A percentile compares a stretch with the other conserved stretches of the same genome.
phyloP scores from a whole-genome alignment of 2,329 filamentous ascomycete genomes.

The Elsinoe ampelina region DNA sequence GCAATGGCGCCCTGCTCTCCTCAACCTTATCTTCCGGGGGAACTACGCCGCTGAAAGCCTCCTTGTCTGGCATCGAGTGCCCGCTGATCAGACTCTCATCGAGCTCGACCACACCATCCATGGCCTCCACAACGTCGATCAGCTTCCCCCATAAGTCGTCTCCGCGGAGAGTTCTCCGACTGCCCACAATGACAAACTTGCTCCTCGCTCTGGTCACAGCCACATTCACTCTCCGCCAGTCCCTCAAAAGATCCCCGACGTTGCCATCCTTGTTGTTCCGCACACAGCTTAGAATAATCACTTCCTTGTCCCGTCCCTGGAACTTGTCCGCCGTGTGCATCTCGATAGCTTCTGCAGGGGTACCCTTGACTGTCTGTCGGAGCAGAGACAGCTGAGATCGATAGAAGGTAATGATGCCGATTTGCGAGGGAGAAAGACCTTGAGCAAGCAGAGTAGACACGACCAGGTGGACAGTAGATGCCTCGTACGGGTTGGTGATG shows the following conservation, averaged over 20 bases:
- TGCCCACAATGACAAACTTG: constrained; percentile 83
- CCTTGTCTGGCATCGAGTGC: constrained; percentile 45
- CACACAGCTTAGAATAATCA: constrained; percentile 78
- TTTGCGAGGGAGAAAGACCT: constrained; percentile 64
- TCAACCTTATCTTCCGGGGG: background rate
- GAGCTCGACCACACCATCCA: constrained; percentile 72
- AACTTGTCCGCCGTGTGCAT: constrained; percentile 97
- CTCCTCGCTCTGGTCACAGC: constrained; percentile 88
- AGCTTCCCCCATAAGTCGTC: constrained; percentile 70
- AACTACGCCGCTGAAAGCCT: background rate
- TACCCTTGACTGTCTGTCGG: constrained; percentile 52
- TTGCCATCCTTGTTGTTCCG: constrained; percentile 71
- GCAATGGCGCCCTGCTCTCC: background rate
- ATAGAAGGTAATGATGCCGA: constrained; percentile 96
- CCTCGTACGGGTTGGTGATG: constrained; percentile 82
- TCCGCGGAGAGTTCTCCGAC: constrained; percentile 60
- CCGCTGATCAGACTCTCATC: constrained; percentile 32
- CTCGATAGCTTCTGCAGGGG: constrained; percentile 56
- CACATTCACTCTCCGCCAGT: constrained; percentile 91
- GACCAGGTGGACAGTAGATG: constrained; percentile 65
- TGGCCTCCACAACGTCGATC: constrained; percentile 64
- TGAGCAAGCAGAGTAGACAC: constrained; percentile 67
- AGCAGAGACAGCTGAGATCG: constrained; percentile 81
- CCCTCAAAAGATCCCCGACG: constrained; percentile 85
- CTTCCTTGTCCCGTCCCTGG: constrained; percentile 91